phyloP scores from a whole-genome alignment of 1,284 basidiomycete genomes.

The Porogramme epimiltina region DNA sequence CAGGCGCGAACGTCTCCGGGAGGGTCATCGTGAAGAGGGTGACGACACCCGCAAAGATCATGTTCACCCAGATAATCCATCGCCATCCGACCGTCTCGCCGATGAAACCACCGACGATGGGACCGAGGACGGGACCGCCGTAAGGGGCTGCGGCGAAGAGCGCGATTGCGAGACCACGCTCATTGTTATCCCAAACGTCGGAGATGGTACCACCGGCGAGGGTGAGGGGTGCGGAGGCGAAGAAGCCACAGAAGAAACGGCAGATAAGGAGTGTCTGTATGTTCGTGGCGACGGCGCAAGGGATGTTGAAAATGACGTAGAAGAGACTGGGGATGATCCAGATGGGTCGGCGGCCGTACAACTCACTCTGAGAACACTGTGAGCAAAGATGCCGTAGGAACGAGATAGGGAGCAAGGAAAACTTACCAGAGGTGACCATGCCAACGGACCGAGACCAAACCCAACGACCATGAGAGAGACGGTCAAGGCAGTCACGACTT shows the following conservation, averaged over 20 bases:
- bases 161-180: slow-evolving; percentile 60
- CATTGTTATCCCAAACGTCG: slow-evolving; percentile 65
- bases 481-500: slow-evolving; percentile 46
- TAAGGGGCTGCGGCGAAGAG: slow-evolving; percentile 68
- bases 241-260: slow-evolving; percentile 70
- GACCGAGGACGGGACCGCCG: slow-evolving; percentile 64
- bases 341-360: slow-evolving; percentile 61
- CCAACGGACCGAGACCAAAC: slow-evolving; percentile 50
- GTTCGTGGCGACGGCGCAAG: slow-evolving; percentile 52
- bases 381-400: neutral
- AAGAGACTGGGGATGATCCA: slow-evolving; percentile 46
- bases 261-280: slow-evolving; percentile 65
- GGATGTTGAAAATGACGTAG: slow-evolving; percentile 45
- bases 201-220: slow-evolving; percentile 66
- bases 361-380: slow-evolving; percentile 43
- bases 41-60: slow-evolving; percentile 57
- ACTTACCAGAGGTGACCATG: slow-evolving; percentile 37
- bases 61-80: slow-evolving; percentile 47
- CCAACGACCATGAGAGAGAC: slow-evolving; percentile 55
- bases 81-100: slow-evolving; percentile 47
- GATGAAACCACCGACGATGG: slow-evolving; percentile 54
- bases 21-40: slow-evolving; percentile 38
- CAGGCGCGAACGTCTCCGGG: slow-evolving; percentile 63
- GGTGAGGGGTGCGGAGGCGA: slow-evolving; percentile 65
- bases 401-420: slow-evolving; percentile 42